Conservation (phyloP, 352 stramenopile genomes). For the Globisporangium nagaii region DNA sequence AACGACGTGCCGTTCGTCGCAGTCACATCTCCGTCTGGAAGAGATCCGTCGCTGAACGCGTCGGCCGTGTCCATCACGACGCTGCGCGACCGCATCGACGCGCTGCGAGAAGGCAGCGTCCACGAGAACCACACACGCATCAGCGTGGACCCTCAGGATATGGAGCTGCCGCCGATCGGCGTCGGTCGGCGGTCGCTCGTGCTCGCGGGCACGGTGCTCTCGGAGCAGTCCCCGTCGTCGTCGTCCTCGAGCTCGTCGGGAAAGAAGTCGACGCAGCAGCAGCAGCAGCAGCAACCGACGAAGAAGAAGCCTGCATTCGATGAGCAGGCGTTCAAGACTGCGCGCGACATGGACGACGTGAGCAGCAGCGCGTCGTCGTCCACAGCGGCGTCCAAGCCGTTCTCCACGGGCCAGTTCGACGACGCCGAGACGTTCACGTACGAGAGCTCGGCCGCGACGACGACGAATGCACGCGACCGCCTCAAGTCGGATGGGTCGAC, state of each 20-base stretch:
- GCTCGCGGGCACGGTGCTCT: conserved; percentile 33
- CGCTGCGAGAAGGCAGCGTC: conserved; percentile 37
- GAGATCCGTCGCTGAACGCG: neutral
- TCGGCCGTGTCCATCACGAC: conserved; percentile 15
- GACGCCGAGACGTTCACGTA: conserved; percentile 22
- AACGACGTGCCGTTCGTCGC: conserved; percentile 16
- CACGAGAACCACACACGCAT: conserved; percentile 51
- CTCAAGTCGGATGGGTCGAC: conserved; percentile 14
- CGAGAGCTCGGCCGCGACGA: conserved; percentile 1
- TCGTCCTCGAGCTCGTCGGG: conserved; percentile 11
- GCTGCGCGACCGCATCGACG: conserved; percentile 59
- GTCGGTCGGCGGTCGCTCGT: conserved; percentile 22
- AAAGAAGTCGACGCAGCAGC: neutral
- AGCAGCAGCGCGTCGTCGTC: conserved; percentile 13
- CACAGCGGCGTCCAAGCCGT: conserved; percentile 4
- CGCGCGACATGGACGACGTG: conserved; percentile 19
- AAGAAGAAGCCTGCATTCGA: conserved; percentile 31
- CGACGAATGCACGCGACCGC: conserved; percentile 13
- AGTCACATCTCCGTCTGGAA: conserved; percentile 17
- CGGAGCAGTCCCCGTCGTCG: conserved; percentile 17
- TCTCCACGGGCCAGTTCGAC: conserved; percentile 41
- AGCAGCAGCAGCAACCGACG: conserved; percentile 10
- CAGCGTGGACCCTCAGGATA: conserved; percentile 21
- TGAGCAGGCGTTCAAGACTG: conserved; percentile 26
- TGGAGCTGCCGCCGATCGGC: conserved; percentile 16